Conservation (phyloP, 345 rosid species). For the Acer yangbiense region DNA sequence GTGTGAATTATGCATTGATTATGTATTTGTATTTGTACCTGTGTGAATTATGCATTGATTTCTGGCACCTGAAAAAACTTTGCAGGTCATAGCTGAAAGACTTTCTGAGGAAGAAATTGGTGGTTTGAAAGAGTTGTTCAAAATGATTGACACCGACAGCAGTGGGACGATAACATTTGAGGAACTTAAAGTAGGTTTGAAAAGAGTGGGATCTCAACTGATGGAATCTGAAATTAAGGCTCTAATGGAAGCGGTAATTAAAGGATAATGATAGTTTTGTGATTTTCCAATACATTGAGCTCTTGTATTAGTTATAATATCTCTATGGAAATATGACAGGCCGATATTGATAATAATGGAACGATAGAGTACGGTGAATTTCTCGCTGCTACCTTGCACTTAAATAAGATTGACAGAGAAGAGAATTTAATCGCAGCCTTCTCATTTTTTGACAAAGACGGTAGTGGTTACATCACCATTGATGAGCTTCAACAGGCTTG, state of each 20-base stretch:
- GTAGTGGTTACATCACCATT: constrained; percentile 85
- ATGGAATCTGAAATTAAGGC: constrained; percentile 91
- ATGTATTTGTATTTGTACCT: not conserved
- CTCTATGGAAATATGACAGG: constrained; percentile 50
- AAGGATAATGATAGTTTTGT: not conserved
- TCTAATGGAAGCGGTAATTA: constrained; percentile 89
- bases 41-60: constrained; percentile 2
- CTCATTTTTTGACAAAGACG: constrained; percentile 87
- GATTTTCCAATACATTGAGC: not conserved
- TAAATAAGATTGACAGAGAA: constrained; percentile 90
- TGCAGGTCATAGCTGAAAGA: constrained; percentile 95
- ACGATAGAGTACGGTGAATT: constrained; percentile 92
- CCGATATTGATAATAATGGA: constrained; percentile 91
- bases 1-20: no score
- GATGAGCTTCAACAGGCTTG: constrained; percentile 96
- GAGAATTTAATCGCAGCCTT: constrained; percentile 89
- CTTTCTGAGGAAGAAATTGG: constrained; percentile 98
- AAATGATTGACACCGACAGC: constrained; percentile 89
- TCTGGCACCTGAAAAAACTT: constrained; percentile 8
- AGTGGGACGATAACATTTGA: constrained; percentile 94
- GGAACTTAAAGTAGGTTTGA: constrained; percentile 84
- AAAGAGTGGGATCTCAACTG: constrained; percentile 80
- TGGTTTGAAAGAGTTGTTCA: constrained; percentile 90
- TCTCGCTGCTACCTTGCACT: constrained; percentile 90
- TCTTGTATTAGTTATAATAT: not conserved